A percentile compares a stretch with the other conserved stretches of the same genome.
Conservation (phyloP, 768 basidiomycete species). For the Russula abietina region DNA sequence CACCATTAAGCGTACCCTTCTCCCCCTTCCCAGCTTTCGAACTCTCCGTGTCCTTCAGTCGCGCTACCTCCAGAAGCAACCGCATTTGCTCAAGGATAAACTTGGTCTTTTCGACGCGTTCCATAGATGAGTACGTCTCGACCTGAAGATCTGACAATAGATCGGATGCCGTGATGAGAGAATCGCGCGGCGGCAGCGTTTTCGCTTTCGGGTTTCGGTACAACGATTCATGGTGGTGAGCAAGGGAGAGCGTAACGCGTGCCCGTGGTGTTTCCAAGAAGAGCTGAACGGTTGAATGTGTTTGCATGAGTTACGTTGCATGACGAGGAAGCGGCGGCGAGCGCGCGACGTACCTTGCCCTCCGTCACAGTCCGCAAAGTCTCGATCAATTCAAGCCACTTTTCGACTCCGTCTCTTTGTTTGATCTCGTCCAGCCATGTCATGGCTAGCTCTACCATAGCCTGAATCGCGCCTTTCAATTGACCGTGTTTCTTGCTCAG, state of each 20-base stretch:
- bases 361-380: constrained; percentile 89
- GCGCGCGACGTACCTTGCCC: constrained; percentile 69
- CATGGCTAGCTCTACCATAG: constrained; percentile 86
- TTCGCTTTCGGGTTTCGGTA: constrained; percentile 41
- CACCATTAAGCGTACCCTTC: constrained; percentile 58
- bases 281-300: constrained; percentile 47
- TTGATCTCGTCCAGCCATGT: constrained; percentile 76
- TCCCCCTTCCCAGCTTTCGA: constrained; percentile 42
- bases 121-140: constrained; percentile 99
- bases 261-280: constrained; percentile 96
- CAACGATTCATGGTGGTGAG: constrained; percentile 77
- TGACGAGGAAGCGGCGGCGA: constrained; percentile 7
- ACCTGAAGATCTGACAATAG: constrained; percentile 93
- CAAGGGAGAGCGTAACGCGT: constrained; percentile 82
- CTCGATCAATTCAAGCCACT: constrained; percentile 84
- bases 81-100: constrained; percentile 99
- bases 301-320: constrained; percentile 1
- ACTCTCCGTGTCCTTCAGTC: constrained; percentile 64
- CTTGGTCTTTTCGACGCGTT: constrained; percentile 94
- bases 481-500: constrained; percentile 97
- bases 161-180: constrained; percentile 82
- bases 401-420: constrained; percentile 55
- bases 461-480: constrained; percentile 81
- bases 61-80: constrained; percentile 69
- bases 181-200: constrained; percentile 40